Base-by-base conservation (phyloP, 352 stramenopile genomes). In the Chrysophaeum taylorii region DNA sequence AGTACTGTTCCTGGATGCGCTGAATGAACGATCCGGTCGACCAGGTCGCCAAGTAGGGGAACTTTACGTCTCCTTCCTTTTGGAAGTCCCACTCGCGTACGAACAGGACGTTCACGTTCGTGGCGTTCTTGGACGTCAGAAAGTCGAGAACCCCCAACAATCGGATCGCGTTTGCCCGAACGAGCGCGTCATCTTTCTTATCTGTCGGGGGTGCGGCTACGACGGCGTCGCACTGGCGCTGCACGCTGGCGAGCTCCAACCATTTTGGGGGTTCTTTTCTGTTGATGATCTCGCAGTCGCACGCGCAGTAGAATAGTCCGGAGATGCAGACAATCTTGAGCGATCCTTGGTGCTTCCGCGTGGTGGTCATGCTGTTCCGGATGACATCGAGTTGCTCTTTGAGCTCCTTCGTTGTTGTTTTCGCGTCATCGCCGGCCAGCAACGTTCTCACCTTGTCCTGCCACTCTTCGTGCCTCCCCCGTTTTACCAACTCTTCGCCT, bases 1-100 rank as follows among this genome's bases (percentile, higher is more conserved):
- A 38, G 52, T 63, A 63, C 5, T 25, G 52, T 25, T 39, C 52
- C 7, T 25, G 5, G 52, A 63, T 9, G n/a, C 39, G 25, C 52
- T 63, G 52, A 14, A 63, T 36, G 29, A 63, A 63, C 2, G 52
- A 25, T 25, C 52, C 52, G 27, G 52, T 63, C 2, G 52, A 63
- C 52, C 52, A 63, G 12, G 52, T 63, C 7, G 39, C 52, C 9
- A 25, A 33, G 33, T 63, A 63, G 25, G 33, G 27, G n/a, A n/a
- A n/a, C n/a, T n/a, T n/a, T n/a, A n/a, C n/a, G n/a, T n/a, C n/a
- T n/a, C n/a, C n/a, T 25, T 63, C 2, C 27, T 39, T 39, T 25
- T 33, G 25, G 5, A 63, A 25, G 27, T 9, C 4, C 52, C 52
- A 63, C 52, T 63, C 52, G 52, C 52, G 52, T 33, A 33, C 52